Evolutionary conservation across 192 early-diverging fungal genomes (phyloP), one percentile per base, ranked within the genome.

Genomic region (Gonapodya prolifera): DNA sequence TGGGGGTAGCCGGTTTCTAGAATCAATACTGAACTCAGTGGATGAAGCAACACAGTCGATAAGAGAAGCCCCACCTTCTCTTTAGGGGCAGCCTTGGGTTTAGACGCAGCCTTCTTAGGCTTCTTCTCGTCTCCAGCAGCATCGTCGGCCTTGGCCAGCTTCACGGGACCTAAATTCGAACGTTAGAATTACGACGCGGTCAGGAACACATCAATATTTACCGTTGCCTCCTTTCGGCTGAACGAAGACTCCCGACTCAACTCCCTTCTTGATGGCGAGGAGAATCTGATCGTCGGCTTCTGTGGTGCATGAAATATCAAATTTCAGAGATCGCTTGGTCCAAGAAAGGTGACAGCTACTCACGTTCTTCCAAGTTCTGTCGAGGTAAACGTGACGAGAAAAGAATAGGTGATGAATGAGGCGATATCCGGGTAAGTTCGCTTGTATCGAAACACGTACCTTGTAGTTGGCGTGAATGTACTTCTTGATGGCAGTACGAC

Each of bases 401-500:
- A 36, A 2, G 77, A 78, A 35, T 34, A 2, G 2, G 29, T 13
- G 70, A 81, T 79, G 70, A 76, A 75, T 30, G 2, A 17, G 30
- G 30, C 1, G n/a, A 80, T 33, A 35, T 83, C 23, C 33, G 71
- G 61, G 34, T 28, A 70, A 18, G 75, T 61, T 23, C 1, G 29
- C 34, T 2, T 1, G 83, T 45, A 70, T 32, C 34, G 69, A 33
- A 34, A 70, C 32, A 61, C 71, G 34, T 23, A 93, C 87, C 81
- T 88, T 84, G 84, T 84, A 91, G 88, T 93, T 93, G 75, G 88
- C 86, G 80, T 84, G 77, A 77, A 93, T 90, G 81, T 92, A 93
- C 81, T 93, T 93, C 79, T 93, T 93, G 80, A 93, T 90, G 70
- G 89, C 88, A 76, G 87, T 90, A 75, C 92, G 89, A 70, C 88